Evolutionary conservation across 257 asterid genomes (phyloP), one percentile per base, ranked within the genome.

Genomic region (Apocynum venetum): DNA sequence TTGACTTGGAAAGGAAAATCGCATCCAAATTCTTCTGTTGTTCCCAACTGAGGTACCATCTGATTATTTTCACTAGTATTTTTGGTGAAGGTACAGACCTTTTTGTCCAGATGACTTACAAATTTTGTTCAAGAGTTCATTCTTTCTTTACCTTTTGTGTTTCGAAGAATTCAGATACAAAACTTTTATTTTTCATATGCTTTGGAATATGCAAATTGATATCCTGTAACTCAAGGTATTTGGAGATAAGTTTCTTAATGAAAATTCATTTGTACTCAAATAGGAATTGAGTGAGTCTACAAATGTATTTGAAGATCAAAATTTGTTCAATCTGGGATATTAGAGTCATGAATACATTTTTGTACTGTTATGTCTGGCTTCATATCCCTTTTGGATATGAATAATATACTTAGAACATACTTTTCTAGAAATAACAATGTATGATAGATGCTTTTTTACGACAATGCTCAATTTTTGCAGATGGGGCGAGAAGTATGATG

Each of bases 401-500:
- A 56, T 56, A 4, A 4, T 20, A 56, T 46, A 35, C 44, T 31
- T 69, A 20, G 64, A 44, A 35, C 7, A 8, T 46, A 15, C 35
- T 14, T 35, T 44, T 41, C 52, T 14, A 66, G 10, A 66, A 40
- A 66, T n/a, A 38, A 31, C 19, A 19, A 8, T 2, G 14, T 55
- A 25, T 25, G 31, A 25, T 25, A 25, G 31, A 25, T 25, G 31
- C 0, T 15, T 4, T 6, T 57, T 57, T 6, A 57, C 64, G 20
- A 57, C 36, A 47, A 4, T 31, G 53, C 48, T 75, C n/a, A 17
- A 53, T 60, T 41, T 19, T 77, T 72, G 73, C 73, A 95, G 98
- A 86, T 96, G 99, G 99, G 99, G 99, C 3, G 99, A 96, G 91
- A 85, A 80, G 78, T 96, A 90, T 55, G 98, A 96, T 40, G 98